Base-by-base conservation (phyloP, 2,329 filamentous ascomycete genomes). In the Epichloe hybrida region DNA sequence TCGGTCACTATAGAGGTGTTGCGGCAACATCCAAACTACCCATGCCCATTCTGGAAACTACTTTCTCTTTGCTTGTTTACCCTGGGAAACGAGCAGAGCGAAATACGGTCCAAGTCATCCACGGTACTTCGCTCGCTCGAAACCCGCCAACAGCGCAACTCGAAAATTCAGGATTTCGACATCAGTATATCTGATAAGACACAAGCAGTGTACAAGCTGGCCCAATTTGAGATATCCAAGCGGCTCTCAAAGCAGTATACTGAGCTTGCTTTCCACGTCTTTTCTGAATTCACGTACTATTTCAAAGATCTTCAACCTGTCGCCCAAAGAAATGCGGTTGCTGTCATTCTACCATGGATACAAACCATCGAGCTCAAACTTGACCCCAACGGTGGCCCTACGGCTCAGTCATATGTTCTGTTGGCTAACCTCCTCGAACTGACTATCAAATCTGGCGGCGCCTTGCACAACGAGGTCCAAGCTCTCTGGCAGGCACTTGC, bases 141-240 rank as follows among this genome's bases (percentile, higher is more conserved):
- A 66, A 82, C 89, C 57, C 80, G 88, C 23, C 86, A 93, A 56
- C 69, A 69, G 3, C 73, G 86, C 57, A 93, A 81, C 56, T 95
- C 91, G 1, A 94, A 94, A 62, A 81, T 98, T 6, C 88, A 95
- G 63, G 93, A 98, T 64, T 94, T 96, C 53, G 93, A 98, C 61
- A 97, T 98, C 60, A 96, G 90, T 64, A 93, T 98, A 52, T 94
- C 91, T 0, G 94, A 98, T 69, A 97, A 96, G 69, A 98, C 94
- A 0, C 95, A 95, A 57, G 90, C 91, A 0, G 91, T 98, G 3
- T 98, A 97, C 69, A 98, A 98, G 69, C 75, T 94, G 43, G 93
- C 94, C 0, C 93, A 98, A 62, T 97, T 96, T 57, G 91, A 97
- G 63, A 94, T 95, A 21, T 97, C 93, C 0, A 89, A 91, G 60